Evolutionary conservation across 768 basidiomycete genomes (phyloP), one percentile per base, ranked within the genome.

Genomic region (Coprinopsis strossmayeri): DNA sequence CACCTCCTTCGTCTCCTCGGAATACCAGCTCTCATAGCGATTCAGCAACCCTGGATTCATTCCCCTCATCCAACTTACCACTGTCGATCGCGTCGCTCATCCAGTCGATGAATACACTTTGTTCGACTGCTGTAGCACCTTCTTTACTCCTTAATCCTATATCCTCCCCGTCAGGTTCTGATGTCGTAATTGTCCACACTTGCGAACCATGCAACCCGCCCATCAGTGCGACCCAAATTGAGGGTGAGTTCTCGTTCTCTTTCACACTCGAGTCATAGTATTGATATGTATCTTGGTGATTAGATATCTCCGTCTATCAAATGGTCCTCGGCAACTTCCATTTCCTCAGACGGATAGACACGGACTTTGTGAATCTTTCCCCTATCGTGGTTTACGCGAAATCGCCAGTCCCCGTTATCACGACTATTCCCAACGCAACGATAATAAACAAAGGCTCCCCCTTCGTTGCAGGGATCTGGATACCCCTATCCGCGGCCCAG

Each of bases 291-390:
- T 41, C 42, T 45, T 26, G 20, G 40, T 55, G 48, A 30, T 42
- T 57, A 88, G 86, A 81, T 55, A 82, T 88, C 48, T 77, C 83
- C 32, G 84, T 88, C 43, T 88, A 87, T 63, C 82, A 84, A 59
- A 84, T 80, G 63, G 70, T 66, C 45, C 71, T 87, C 9, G 79
- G 77, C 34, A 62, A 72, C 5, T 69, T 70, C 44, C 66, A 73
- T 26, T 69, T 88, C 40, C 64, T 87, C 53, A 79, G 87, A 56
- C 81, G 87, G 54, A 79, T 87, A 47, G 86, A 88, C 65, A 84
- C 84, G 27, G 84, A 86, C 58, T 88, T 84, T 55, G 84, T 88
- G 57, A 84, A 88, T 61, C 70, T 87, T 39, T 74, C 82, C 35
- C 72, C 78, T 18, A 76, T 86, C 41, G 61, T 75, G 3, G 44